These are phyloP conservation scores for Phytophthora quininea DNA, from an alignment of 352 stramenopile species.

Conservation along the genomic window DNA sequence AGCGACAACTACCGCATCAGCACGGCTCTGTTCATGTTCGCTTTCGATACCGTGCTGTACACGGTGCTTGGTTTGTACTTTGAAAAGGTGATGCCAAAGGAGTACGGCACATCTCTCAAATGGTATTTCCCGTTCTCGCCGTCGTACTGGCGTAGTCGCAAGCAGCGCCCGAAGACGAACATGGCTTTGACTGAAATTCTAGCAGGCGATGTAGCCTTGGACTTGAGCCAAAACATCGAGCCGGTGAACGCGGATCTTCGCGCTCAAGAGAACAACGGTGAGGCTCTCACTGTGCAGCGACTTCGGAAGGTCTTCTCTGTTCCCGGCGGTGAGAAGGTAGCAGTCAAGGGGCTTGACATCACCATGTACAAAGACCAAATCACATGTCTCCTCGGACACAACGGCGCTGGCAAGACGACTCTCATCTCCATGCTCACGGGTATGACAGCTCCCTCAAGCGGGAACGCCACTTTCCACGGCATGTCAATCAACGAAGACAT, in stretches of 20 bases:
- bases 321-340: slow-evolving; percentile 80
- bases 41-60: slow-evolving; percentile 88
- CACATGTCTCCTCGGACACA: slow-evolving; percentile 78
- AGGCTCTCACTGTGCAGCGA: slow-evolving; percentile 57
- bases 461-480: slow-evolving; percentile 65
- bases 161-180: background rate
- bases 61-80: slow-evolving; percentile 90
- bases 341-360: slow-evolving; percentile 87
- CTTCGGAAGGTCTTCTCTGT: slow-evolving; percentile 84
- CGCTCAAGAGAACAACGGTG: slow-evolving; percentile 53
- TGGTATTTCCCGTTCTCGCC: slow-evolving; percentile 91
- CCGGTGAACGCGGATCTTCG: slow-evolving; percentile 42
- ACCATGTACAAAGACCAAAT: slow-evolving; percentile 79
- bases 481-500: slow-evolving; percentile 78
- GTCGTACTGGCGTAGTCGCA: slow-evolving; percentile 32
- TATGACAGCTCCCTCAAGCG: slow-evolving; percentile 50
- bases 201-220: slow-evolving; percentile 33
- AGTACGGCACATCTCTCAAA: slow-evolving; percentile 86
- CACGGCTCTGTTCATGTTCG: slow-evolving; percentile 69
- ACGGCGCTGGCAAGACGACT: slow-evolving; percentile 81
- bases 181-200: slow-evolving; percentile 5
- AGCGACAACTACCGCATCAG: slow-evolving; percentile 61
- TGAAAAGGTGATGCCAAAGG: slow-evolving; percentile 89
- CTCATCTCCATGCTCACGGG: slow-evolving; percentile 81
- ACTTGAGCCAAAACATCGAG: slow-evolving; percentile 58